These are phyloP conservation scores for Buxus sempervirens DNA, from an alignment of 164 flowering plant genomes.

Conservation along the genomic window DNA sequence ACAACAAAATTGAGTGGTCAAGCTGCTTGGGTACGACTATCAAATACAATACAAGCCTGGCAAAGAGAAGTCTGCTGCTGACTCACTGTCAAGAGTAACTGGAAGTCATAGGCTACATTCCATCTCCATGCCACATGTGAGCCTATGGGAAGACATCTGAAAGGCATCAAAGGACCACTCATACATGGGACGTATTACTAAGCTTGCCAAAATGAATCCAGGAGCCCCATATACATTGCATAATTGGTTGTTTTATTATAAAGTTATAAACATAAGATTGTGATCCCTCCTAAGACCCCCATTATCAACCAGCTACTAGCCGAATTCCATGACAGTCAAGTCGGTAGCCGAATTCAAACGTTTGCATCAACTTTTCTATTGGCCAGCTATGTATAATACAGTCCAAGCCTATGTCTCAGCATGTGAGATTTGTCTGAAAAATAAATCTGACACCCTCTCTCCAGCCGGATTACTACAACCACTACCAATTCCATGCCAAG, in stretches of 20 bases:
- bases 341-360: too few species aligned
- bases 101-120: too few species aligned
- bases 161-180: too few species aligned
- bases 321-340: too few species aligned
- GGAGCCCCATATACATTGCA: background rate
- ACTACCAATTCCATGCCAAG: background rate
- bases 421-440: background rate
- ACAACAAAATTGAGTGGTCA: slow-evolving; percentile 12
- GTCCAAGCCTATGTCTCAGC: too few species aligned
- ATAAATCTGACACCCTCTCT: background rate
- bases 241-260: too few species aligned
- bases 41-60: slow-evolving; percentile 1
- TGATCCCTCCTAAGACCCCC: background rate
- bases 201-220: background rate
- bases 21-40: background rate
- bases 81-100: background rate
- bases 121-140: too few species aligned
- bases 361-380: too few species aligned
- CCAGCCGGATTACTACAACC: background rate
- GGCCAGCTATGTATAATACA: too few species aligned
- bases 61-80: background rate
- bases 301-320: too few species aligned
- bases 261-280: background rate
- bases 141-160: too few species aligned
- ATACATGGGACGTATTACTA: too few species aligned